A percentile compares a stretch with the other conserved stretches of the same genome.
These are phyloP conservation scores for Wickerhamomyces ciferrii DNA, from an alignment of 805 yeast genomes.

Conservation along the genomic window DNA sequence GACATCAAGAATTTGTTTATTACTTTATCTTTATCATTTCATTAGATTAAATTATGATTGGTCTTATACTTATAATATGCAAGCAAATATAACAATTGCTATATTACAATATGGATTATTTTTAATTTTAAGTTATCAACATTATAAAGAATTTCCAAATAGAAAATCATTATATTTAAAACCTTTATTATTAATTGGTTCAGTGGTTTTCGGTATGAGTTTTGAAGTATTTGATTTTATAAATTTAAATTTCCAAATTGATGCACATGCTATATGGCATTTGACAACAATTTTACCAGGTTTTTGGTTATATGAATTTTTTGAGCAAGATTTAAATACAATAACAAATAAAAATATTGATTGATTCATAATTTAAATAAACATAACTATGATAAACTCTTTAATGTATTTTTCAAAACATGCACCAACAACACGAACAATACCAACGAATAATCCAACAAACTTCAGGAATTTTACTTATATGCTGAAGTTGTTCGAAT, in stretches of 20 bases:
- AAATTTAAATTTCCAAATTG: slow-evolving; percentile 62
- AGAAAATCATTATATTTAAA: slow-evolving; percentile 25
- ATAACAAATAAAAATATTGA: slow-evolving; percentile 17
- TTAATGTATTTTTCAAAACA: too few species aligned
- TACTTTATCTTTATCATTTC: slow-evolving; percentile 61
- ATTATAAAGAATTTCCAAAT: slow-evolving; percentile 17
- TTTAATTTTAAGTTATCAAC: slow-evolving; percentile 24
- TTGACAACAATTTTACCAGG: slow-evolving; percentile 82
- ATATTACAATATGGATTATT: slow-evolving; percentile 57
- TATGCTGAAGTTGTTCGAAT: too few species aligned
- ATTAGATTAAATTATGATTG: slow-evolving; percentile 63
- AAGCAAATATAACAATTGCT: slow-evolving; percentile 79
- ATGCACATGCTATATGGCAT: slow-evolving; percentile 96
- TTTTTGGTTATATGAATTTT: slow-evolving; percentile 62
- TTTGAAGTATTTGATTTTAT: slow-evolving; percentile 89
- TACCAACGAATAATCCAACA: too few species aligned
- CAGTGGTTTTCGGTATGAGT: slow-evolving; percentile 72
- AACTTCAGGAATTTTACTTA: too few species aligned
- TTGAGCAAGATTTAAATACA: slow-evolving; percentile 41
- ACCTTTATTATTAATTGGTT: slow-evolving; percentile 46
- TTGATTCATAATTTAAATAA: background rate
- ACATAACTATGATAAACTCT: slow-evolving; percentile 26
- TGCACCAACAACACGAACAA: too few species aligned
- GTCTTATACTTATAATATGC: slow-evolving; percentile 94
- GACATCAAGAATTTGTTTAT: slow-evolving; percentile 36